phyloP scores from a whole-genome alignment of 1,139 yeast species.

The Spencermartinsiella ligniputridi region DNA sequence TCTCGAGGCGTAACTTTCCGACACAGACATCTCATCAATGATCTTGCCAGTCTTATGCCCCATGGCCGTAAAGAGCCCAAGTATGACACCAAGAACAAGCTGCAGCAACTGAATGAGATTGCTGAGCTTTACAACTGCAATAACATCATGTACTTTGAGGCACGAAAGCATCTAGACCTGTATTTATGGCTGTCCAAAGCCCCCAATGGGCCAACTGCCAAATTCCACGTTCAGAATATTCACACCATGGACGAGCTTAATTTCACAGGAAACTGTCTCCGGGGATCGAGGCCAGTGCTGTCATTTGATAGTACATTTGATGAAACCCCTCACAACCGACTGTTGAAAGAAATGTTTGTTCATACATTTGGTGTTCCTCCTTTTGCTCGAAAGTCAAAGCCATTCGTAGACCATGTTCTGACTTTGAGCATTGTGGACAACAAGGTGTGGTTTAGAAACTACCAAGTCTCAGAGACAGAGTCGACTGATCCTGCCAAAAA shows the following conservation, averaged over 20 bases:
- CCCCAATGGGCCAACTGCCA: conserved; percentile 96
- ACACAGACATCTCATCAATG: conserved; percentile 91
- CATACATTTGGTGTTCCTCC: conserved; percentile 98
- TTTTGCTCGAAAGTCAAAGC: conserved; percentile 87
- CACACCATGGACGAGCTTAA: conserved; percentile 95
- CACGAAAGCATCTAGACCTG: conserved; percentile 93
- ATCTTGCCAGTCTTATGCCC: conserved; percentile 74
- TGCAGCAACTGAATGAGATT: conserved; percentile 85
- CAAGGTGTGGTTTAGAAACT: conserved; percentile 93
- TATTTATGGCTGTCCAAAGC: conserved; percentile 94
- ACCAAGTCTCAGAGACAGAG: conserved; percentile 76
- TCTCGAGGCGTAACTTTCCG: conserved; percentile 91
- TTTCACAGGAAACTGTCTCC: conserved; percentile 92
- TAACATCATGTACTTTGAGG: conserved; percentile 89
- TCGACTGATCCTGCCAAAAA: conserved; percentile 39
- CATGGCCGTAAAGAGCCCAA: conserved; percentile 97
- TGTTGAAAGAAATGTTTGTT: conserved; percentile 78
- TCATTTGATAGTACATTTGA: conserved; percentile 83
- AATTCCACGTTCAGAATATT: conserved; percentile 89
- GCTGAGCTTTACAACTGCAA: conserved; percentile 98
- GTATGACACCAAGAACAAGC: conserved; percentile 86
- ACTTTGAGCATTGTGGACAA: conserved; percentile 89
- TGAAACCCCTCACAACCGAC: conserved; percentile 54
- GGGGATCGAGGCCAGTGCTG: conserved; percentile 93
- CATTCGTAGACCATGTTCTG: conserved; percentile 92